Conservation (phyloP, 1,139 yeast genomes). For the Suhomyces panamericanus region DNA sequence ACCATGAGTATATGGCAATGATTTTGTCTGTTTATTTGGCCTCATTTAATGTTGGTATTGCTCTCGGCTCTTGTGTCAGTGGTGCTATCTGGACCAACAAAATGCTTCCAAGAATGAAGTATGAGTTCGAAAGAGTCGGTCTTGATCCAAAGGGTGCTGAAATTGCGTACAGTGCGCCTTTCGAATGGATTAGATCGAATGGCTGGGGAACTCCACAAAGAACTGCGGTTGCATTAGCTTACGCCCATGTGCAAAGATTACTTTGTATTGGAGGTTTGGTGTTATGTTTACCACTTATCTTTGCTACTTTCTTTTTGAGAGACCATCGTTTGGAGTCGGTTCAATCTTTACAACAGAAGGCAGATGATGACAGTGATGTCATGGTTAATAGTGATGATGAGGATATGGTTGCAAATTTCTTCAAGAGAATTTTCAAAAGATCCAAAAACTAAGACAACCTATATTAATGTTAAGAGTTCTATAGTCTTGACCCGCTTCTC, state of each 20-base stretch:
- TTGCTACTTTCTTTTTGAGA: constrained; percentile 33
- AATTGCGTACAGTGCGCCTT: constrained; percentile 32
- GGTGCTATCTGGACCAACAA: constrained; percentile 43
- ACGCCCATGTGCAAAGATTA: constrained; percentile 35
- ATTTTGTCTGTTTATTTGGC: constrained; percentile 35
- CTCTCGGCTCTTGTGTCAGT: constrained; percentile 36
- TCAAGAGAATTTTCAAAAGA: neutral
- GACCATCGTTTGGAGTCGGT: constrained; percentile 28
- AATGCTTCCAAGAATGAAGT: constrained; percentile 21
- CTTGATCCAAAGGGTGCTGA: constrained; percentile 20
- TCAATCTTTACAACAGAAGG: neutral
- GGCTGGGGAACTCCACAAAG: constrained; percentile 39
- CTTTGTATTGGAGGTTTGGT: constrained; percentile 33
- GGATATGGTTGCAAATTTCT: neutral
- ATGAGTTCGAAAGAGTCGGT: constrained; percentile 23
- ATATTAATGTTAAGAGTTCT: too few relatives aligned
- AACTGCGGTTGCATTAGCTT: constrained; percentile 31
- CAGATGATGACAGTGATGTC: neutral
- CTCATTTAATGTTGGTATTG: constrained; percentile 37
- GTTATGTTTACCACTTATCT: constrained; percentile 36
- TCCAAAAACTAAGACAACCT: neutral
- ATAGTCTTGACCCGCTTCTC: too few relatives aligned
- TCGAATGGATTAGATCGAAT: constrained; percentile 25
- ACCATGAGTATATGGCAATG: constrained; percentile 42
- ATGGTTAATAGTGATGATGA: neutral